Conservation (phyloP, 306 rosid species). For the Quercus wislizeni region DNA sequence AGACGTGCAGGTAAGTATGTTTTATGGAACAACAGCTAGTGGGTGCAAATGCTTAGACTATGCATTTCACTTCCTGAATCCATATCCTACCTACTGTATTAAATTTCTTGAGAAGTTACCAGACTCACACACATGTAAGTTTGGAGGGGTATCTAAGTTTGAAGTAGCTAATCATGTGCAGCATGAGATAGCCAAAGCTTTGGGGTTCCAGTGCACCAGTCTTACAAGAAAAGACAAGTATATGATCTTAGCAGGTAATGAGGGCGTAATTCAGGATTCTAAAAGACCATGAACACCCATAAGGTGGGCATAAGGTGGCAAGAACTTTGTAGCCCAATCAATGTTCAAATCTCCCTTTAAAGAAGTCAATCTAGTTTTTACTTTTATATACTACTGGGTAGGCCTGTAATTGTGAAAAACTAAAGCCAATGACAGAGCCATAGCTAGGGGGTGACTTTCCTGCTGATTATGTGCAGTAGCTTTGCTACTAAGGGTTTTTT, state of each 20-base stretch:
- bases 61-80: slow-evolving; percentile 45
- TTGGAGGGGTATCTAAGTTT: slow-evolving; percentile 44
- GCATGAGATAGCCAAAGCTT: slow-evolving; percentile 42
- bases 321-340: no score
- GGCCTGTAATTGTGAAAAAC: no score
- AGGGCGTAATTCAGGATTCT: slow-evolving; percentile 27
- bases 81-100: slow-evolving; percentile 33
- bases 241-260: slow-evolving; percentile 54
- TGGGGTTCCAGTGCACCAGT: slow-evolving; percentile 56
- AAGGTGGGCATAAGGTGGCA: no score
- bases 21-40: slow-evolving; percentile 65
- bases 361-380: no score
- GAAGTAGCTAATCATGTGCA: slow-evolving; percentile 77
- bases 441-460: accelerated
- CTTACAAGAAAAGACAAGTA: slow-evolving; percentile 69
- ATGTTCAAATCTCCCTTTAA: no score
- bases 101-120: slow-evolving; percentile 37
- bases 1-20: slow-evolving; percentile 47
- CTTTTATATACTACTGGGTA: no score
- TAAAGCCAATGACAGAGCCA: no score
- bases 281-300: background rate
- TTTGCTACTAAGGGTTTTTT: no score
- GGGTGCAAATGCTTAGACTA: slow-evolving; percentile 61
- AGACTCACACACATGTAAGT: slow-evolving; percentile 26
- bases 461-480: accelerated